Evolutionary conservation across 768 basidiomycete genomes (phyloP).

Genomic region (Phylloporus arenicola): DNA sequence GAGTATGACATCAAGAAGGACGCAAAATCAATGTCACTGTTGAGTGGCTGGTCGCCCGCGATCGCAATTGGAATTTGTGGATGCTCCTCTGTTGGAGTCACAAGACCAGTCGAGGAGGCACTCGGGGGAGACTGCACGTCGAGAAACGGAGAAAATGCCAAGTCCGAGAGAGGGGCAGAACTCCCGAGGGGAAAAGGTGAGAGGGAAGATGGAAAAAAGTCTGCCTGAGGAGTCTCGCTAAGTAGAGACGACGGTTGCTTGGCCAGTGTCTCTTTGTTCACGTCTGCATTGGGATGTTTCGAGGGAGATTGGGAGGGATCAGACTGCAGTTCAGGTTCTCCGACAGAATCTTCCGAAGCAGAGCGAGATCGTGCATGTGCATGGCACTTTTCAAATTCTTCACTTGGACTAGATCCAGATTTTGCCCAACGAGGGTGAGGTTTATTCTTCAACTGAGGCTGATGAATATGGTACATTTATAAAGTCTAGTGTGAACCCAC

Average conservation of each 20-base stretch:
- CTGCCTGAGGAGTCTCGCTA: constrained; percentile 12
- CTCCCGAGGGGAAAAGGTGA: constrained; percentile 29
- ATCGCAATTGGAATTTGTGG: constrained; percentile 28
- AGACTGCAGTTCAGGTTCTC: constrained; percentile 4
- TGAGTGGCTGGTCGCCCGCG: constrained; percentile 21
- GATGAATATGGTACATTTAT: neutral
- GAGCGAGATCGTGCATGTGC: constrained; percentile 16
- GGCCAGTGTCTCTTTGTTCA: constrained; percentile 5
- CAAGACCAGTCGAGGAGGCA: constrained; percentile 30
- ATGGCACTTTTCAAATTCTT: constrained; percentile 27
- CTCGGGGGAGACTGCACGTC: constrained; percentile 22
- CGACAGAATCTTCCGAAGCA: constrained; percentile 9
- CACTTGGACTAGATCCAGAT: constrained; percentile 19
- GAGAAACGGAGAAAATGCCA: constrained; percentile 15
- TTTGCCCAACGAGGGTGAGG: constrained; percentile 61
- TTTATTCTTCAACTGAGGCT: constrained; percentile 59
- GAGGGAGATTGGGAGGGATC: constrained; percentile 1
- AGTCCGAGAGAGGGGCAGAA: constrained; percentile 15
- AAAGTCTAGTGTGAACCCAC: constrained; percentile 29
- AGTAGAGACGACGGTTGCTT: constrained; percentile 1
- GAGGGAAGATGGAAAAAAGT: constrained; percentile 27
- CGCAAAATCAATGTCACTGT: constrained; percentile 39
- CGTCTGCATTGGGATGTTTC: neutral
- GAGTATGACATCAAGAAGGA: constrained; percentile 38
- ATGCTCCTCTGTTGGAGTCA: constrained; percentile 45